Evolutionary conservation across 2,329 filamentous ascomycete species (phyloP), one percentile per base, ranked within the genome.

Genomic region (Neoscytalidium dimidiatum): DNA sequence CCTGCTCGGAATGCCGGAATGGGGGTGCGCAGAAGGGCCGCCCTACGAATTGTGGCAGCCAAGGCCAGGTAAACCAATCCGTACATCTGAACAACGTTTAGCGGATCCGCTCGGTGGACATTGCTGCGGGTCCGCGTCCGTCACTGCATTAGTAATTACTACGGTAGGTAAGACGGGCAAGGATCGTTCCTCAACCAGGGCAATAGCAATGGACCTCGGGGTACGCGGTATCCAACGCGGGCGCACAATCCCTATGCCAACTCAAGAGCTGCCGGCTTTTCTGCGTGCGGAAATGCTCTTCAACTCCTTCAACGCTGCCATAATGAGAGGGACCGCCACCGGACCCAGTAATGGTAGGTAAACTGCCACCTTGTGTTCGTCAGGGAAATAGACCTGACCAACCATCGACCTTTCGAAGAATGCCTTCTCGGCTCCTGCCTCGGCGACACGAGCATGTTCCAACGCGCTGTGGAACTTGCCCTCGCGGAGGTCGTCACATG

Each of bases 341-440:
- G 95, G 95, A 0, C 95, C 95, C 44, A 99, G 80, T 11, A 99
- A 80, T 1, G 95, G 95, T 71, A 99, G 79, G 75, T 99, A 99
- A 0, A 99, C 95, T 0, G 95, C 95, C 26, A 99, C 87, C 78
- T 98, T 99, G 78, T 99, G 95, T 80, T 99, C 95, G 73, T 99
- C 95, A 0, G 95, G 95, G 77, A 99, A 99, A 78, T 98, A 99
- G 2, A 98, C 89, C 80, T 98, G 95, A 0, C 94, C 95, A 13
- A 99, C 95, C 95, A 99, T 99, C 73, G 92, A 96, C 79, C 96
- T 96, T 79, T 99, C 95, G 71, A 99, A 99, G 78, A 99, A 99
- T 0, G 94, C 94, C 67, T 90, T 88, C 76, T 99, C 95, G 0
- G 93, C 94, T 74, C 96, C 92, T 2, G 87, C 86, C 78, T 97